Evolutionary conservation across 1,284 basidiomycete genomes (phyloP).

Genomic region (Ceratobasidium sp.): DNA sequence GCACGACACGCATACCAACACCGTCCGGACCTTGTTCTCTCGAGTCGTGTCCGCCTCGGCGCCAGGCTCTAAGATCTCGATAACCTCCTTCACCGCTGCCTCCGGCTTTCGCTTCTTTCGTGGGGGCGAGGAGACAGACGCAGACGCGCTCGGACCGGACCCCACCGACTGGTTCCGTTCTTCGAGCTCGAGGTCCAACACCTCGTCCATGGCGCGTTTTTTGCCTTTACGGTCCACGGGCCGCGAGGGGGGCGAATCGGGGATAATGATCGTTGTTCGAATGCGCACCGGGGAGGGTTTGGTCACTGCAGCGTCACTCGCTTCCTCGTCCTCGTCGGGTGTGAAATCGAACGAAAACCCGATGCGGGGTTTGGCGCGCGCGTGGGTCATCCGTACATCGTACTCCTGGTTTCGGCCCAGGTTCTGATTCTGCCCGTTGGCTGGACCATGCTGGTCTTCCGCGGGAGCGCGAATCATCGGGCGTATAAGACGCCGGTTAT

Average conservation of each 20-base stretch:
- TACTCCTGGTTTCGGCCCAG: neutral
- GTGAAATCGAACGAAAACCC: slow-evolving; percentile 37
- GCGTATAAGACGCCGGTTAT: neutral
- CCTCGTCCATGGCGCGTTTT: neutral
- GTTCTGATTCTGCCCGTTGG: neutral
- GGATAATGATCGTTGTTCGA: slow-evolving; percentile 37
- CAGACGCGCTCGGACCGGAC: neutral
- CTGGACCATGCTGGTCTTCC: too few relatives aligned
- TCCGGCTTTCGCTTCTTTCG: neutral
- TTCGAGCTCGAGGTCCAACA: slow-evolving; percentile 7
- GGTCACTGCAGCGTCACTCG: neutral
- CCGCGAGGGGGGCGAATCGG: slow-evolving; percentile 21
- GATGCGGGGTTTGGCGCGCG: slow-evolving; percentile 22
- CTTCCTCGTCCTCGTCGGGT: slow-evolving; percentile 24
- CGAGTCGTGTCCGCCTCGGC: neutral
- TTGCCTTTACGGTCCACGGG: slow-evolving; percentile 34
- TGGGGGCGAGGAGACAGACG: neutral
- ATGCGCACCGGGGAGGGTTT: slow-evolving; percentile 6
- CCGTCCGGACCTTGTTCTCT: neutral
- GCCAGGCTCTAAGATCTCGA: slow-evolving; percentile 15
- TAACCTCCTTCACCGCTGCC: neutral
- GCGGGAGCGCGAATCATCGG: neutral
- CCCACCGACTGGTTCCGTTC: neutral
- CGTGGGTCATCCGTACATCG: slow-evolving; percentile 43
- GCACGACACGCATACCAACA: slow-evolving; percentile 27